Base-by-base conservation (phyloP, 2,329 filamentous ascomycete species). In the Sclerotinia spermophila region DNA sequence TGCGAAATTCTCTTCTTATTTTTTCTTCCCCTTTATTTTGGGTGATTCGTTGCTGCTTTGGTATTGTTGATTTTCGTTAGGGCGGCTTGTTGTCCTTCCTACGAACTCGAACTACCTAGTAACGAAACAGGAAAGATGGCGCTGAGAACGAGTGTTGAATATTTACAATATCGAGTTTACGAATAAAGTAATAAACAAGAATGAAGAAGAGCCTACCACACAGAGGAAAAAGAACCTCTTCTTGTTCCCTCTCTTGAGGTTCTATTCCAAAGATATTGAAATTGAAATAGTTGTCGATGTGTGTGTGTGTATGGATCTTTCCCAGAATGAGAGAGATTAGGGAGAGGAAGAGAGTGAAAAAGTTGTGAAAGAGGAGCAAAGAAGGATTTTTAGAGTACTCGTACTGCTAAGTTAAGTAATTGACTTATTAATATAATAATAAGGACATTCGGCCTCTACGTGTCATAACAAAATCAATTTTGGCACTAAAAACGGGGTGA, bases 261-360 rank as follows among this genome's bases (percentile, higher is more conserved):
- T 69, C 45, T 44, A 44, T 30, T 38, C 53, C 51, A 13, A n/a
- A 56, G 67, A 45, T 56, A 58, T 56, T 44, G 67, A 35, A 30
- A 58, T 56, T 44, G 67, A 35, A 30, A 62, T 62, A 19, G 44
- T 51, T 21, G 30, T 24, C 55, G 55, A 38, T 33, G 19, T 13
- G 33, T 44, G 59, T 40, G 6, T 58, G 27, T n/a, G 11, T 19
- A 5, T 64, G 44, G 40, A 33, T 21, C 42, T 64, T 69, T 44
- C 67, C 44, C 62, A 62, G 67, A 53, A 64, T 62, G 67, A 53
- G 58, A 53, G 58, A 69, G 67, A 69, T 62, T 51, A 21, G 55
- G 55, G 33, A 24, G 17, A 45, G 40, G 62, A 66, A 56, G 51
- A 56, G 33, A 42, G 48, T n/a, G 44, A 38, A 51, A 51, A 38